These are phyloP conservation scores for Musa troglodytarum DNA, from an alignment of 176 grass and related monocot genomes.

Conservation along the genomic window DNA sequence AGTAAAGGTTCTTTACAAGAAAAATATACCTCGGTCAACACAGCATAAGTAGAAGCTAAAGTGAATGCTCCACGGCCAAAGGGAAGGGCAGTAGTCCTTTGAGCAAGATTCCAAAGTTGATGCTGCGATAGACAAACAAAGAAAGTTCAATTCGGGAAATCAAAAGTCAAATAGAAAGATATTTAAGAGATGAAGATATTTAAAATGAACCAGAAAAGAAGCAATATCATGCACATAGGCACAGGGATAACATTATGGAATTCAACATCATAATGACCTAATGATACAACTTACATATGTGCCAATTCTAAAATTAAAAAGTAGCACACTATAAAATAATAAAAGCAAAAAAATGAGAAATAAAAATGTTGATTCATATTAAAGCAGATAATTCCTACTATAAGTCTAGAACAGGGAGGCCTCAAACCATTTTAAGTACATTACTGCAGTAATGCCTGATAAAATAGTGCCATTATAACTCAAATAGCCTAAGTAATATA, in stretches of 20 bases:
- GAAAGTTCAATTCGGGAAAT: conserved; percentile 3
- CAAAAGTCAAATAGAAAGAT: conserved; percentile 3
- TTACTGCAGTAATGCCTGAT: too few species aligned
- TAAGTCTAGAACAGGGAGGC: too few species aligned
- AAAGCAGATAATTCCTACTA: too few species aligned
- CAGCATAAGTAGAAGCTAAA: conserved; percentile 81
- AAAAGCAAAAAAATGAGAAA: background rate
- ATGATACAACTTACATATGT: background rate
- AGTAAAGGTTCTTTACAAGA: background rate
- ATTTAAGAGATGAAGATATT: background rate
- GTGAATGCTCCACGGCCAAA: conserved; percentile 95
- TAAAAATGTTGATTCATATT: background rate
- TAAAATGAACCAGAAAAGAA: background rate
- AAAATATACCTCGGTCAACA: conserved; percentile 74
- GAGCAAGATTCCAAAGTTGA: conserved; percentile 96
- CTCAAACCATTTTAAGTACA: too few species aligned
- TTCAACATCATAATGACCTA: background rate
- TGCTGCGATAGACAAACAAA: conserved; percentile 39
- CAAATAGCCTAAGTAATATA: too few species aligned
- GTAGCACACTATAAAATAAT: background rate
- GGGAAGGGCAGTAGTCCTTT: conserved; percentile 91
- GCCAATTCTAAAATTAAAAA: background rate
- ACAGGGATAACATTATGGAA: background rate
- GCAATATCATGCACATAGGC: background rate
- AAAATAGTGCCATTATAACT: too few species aligned